These are phyloP conservation scores for Trifolium dubium DNA, from an alignment of 306 rosid species.

Conservation along the genomic window DNA sequence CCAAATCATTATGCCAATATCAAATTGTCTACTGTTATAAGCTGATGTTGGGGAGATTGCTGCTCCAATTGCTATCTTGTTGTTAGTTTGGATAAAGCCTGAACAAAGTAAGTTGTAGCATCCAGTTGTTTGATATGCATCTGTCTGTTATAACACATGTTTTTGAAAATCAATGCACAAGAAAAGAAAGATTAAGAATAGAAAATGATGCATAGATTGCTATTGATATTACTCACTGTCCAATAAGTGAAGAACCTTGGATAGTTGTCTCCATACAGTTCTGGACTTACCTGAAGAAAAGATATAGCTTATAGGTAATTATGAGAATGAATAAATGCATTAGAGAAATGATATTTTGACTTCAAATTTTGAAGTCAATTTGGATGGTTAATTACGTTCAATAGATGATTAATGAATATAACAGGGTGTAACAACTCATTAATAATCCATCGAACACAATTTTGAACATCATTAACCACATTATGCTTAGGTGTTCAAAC, in stretches of 20 bases:
- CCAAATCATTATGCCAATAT: conserved; percentile 95
- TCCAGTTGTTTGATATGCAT: conserved; percentile 97
- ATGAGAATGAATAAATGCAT: not conserved
- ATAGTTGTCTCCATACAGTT: conserved; percentile 89
- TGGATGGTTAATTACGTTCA: too few species aligned
- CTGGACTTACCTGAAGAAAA: conserved; percentile 85
- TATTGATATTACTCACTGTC: conserved; percentile 70
- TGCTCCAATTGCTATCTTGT: conserved; percentile 94
- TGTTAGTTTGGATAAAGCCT: conserved; percentile 96
- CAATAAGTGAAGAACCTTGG: conserved; percentile 98
- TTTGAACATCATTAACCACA: too few species aligned
- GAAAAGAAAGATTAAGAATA: not conserved
- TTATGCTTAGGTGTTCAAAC: too few species aligned
- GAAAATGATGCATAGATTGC: not conserved
- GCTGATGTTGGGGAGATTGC: conserved; percentile 90
- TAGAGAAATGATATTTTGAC: not conserved
- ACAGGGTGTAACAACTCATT: too few species aligned
- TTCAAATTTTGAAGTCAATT: too few species aligned
- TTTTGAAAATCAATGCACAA: not conserved
- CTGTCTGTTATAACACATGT: conserved; percentile 58
- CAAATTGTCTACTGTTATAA: conserved; percentile 83
- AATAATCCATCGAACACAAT: too few species aligned
- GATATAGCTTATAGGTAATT: not conserved
- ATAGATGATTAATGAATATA: too few species aligned
- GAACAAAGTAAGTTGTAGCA: conserved; percentile 97